Evolutionary conservation across 805 yeast genomes (phyloP).

Genomic region (Wickerhamiella bombiphila): DNA sequence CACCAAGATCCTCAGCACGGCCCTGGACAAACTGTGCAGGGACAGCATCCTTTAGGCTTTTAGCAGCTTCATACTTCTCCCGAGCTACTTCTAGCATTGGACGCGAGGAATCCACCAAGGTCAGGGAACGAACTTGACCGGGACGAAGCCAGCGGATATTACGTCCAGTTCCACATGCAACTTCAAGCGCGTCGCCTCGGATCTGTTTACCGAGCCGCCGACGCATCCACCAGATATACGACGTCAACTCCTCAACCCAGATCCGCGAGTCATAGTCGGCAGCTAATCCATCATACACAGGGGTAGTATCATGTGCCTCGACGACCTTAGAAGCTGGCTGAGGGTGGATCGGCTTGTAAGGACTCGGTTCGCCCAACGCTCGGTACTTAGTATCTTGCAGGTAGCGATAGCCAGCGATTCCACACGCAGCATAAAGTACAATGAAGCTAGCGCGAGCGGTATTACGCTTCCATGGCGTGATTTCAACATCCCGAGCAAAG

Average conservation of each 20-base stretch:
- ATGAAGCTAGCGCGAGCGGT: conserved; percentile 12
- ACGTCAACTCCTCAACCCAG: conserved; percentile 50
- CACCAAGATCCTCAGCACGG: conserved; percentile 65
- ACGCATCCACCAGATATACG: conserved; percentile 39
- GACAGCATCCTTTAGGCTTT: conserved; percentile 14
- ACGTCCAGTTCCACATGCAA: conserved; percentile 93
- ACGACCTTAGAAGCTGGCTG: conserved; percentile 9
- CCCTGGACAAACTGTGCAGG: conserved; percentile 90
- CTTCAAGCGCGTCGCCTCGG: conserved; percentile 83
- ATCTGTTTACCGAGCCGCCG: conserved; percentile 67
- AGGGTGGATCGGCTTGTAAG: conserved; percentile 15
- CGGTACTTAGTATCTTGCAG: conserved; percentile 23
- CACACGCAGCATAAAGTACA: conserved; percentile 11
- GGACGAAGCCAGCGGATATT: conserved; percentile 63
- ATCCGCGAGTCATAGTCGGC: conserved; percentile 67
- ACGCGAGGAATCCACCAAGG: conserved; percentile 71
- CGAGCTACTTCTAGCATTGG: conserved; percentile 75
- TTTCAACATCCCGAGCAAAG: conserved; percentile 7
- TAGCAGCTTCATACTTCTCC: conserved; percentile 52
- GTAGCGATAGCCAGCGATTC: conserved; percentile 18
- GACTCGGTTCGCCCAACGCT: conserved; percentile 24
- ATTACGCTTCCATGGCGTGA: conserved; percentile 14
- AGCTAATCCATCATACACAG: conserved; percentile 51
- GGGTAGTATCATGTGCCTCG: conserved; percentile 52
- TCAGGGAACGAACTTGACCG: conserved; percentile 48